phyloP scores from a whole-genome alignment of 2,329 filamentous ascomycete species.

The Exophiala sideris region DNA sequence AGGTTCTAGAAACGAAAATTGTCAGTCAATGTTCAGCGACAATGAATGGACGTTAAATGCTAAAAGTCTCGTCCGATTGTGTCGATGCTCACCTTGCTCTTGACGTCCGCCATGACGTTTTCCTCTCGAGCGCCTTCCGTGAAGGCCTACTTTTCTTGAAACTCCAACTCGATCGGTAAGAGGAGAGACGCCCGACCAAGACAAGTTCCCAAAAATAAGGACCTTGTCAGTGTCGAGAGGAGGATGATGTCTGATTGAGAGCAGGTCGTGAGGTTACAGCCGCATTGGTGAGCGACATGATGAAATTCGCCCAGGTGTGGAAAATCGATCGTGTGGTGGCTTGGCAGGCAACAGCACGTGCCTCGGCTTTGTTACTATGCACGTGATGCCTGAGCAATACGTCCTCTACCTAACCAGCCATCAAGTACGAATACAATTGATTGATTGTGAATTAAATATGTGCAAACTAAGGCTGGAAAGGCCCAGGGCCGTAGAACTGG shows the following conservation, averaged over 20 bases:
- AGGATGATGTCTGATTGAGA: constrained; percentile 19
- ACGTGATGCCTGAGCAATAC: no score
- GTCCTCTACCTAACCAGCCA: no score
- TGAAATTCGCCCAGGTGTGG: constrained; percentile 4
- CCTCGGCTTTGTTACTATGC: no score
- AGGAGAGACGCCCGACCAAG: constrained; percentile 24
- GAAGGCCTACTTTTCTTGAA: constrained; percentile 48
- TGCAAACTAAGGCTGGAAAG: no score
- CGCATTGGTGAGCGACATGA: background rate
- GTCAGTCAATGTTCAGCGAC: constrained; percentile 14
- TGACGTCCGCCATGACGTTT: constrained; percentile 53
- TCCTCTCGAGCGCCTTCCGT: constrained; percentile 48
- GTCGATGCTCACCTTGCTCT: constrained; percentile 47
- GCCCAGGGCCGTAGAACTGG: no score
- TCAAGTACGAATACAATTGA: no score
- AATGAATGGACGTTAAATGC: background rate
- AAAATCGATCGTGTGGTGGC: background rate
- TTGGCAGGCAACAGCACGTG: no score
- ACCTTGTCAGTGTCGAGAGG: constrained; percentile 26
- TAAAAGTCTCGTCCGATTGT: background rate
- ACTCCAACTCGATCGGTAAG: constrained; percentile 40
- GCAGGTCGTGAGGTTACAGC: constrained; percentile 2
- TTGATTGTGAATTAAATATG: no score
- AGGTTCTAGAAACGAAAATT: constrained; percentile 66
- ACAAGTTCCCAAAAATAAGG: constrained; percentile 25